phyloP scores from a whole-genome alignment of 352 stramenopile genomes.

The Blastocystis sp. region DNA sequence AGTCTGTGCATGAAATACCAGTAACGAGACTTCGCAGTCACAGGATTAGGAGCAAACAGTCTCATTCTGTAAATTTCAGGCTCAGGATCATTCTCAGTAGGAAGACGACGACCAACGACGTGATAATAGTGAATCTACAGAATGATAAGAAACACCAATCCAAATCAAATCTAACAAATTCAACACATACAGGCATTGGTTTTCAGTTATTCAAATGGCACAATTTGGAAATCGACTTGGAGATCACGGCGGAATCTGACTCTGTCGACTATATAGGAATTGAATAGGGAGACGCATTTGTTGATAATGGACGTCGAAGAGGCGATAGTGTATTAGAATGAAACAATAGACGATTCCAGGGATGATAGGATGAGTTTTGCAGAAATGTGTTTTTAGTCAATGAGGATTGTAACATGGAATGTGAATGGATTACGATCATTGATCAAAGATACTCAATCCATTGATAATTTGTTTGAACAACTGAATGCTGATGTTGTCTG shows the following conservation, averaged over 20 bases:
- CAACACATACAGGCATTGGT: background rate
- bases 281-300: too few relatives aligned
- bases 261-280: background rate
- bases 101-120: background rate
- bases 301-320: too few relatives aligned
- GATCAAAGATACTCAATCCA: background rate
- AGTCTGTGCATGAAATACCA: too few relatives aligned
- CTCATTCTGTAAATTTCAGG: constrained; percentile 97
- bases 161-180: background rate
- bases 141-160: background rate
- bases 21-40: constrained; percentile 97
- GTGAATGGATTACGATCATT: constrained; percentile 33
- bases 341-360: too few relatives aligned
- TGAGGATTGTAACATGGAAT: constrained; percentile 42
- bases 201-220: background rate
- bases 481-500: constrained; percentile 28
- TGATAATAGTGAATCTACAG: background rate
- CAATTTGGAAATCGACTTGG: background rate
- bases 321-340: too few relatives aligned
- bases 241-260: constrained; percentile 21
- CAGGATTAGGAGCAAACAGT: constrained; percentile 86
- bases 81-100: constrained; percentile 87
- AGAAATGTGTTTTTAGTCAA: background rate
- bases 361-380: background rate
- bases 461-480: constrained; percentile 1